A percentile compares a stretch with the other conserved stretches of the same genome.
These are phyloP conservation scores for Lepiota brunneoincarnata DNA, from an alignment of 768 basidiomycete species.

Conservation along the genomic window DNA sequence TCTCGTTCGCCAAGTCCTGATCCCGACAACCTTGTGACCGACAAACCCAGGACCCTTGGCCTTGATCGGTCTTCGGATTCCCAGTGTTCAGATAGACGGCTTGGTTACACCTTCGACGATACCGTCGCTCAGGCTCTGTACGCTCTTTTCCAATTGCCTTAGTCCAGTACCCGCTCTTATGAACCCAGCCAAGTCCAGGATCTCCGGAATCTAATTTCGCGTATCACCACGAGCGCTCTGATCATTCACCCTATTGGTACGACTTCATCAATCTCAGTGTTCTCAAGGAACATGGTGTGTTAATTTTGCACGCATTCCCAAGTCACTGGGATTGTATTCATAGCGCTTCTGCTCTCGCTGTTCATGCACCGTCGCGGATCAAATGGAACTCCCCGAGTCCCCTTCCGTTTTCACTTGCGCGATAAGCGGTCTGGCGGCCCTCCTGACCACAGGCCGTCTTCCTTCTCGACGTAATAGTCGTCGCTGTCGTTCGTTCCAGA, in stretches of 20 bases:
- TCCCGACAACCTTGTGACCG: constrained; percentile 13
- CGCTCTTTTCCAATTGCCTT: constrained; percentile 18
- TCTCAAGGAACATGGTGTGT: not conserved
- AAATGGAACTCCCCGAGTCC: constrained; percentile 32
- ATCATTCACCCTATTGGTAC: constrained; percentile 56
- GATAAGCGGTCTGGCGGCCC: constrained; percentile 35
- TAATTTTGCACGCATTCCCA: not conserved
- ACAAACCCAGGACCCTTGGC: constrained; percentile 37
- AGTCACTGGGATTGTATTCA: constrained; percentile 51
- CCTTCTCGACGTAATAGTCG: constrained; percentile 50
- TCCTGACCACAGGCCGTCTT: constrained; percentile 49
- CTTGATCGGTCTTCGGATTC: constrained; percentile 34
- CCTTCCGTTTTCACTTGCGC: constrained; percentile 36
- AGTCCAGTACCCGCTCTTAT: constrained; percentile 8
- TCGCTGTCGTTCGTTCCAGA: constrained; percentile 40
- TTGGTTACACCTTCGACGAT: constrained; percentile 57
- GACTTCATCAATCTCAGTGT: not conserved
- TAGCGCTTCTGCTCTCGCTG: constrained; percentile 47
- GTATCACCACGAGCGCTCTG: constrained; percentile 43
- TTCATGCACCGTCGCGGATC: constrained; percentile 39
- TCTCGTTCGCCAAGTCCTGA: constrained; percentile 12
- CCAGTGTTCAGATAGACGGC: constrained; percentile 42
- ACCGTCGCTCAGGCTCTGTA: constrained; percentile 45
- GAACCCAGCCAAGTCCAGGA: no score
- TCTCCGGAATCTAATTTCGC: constrained; percentile 33